Evolutionary conservation across 495 filamentous ascomycete species (phyloP).

Genomic region (Penicillium psychrofluorescens): DNA sequence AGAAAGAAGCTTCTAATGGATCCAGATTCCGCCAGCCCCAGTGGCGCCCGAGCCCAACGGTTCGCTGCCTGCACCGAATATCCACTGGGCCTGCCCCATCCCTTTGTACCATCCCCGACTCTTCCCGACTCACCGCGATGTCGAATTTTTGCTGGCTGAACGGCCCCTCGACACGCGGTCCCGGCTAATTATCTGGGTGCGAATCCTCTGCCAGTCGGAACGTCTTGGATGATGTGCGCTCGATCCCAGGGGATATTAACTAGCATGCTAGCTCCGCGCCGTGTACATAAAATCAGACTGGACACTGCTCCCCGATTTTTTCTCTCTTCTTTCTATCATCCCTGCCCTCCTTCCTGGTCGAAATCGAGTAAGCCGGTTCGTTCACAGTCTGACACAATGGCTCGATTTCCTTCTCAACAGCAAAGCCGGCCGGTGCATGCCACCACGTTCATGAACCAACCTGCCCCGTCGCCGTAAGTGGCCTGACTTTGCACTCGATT

Average conservation of each 20-base stretch:
- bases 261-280: slow-evolving; percentile 18
- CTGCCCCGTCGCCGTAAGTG: slow-evolving; percentile 28
- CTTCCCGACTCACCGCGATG: slow-evolving; percentile 30
- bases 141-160: slow-evolving; percentile 19
- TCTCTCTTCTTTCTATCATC: slow-evolving; percentile 13
- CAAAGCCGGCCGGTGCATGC: slow-evolving; percentile 36
- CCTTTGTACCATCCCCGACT: slow-evolving; percentile 28
- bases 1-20: slow-evolving; percentile 28
- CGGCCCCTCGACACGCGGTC: slow-evolving; percentile 17
- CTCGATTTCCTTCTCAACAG: slow-evolving; percentile 36
- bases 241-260: slow-evolving; percentile 25
- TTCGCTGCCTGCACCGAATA: slow-evolving; percentile 36
- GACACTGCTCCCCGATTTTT: slow-evolving; percentile 14
- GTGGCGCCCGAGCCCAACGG: slow-evolving; percentile 21
- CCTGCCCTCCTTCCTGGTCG: slow-evolving; percentile 6
- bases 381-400: slow-evolving; percentile 29
- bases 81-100: slow-evolving; percentile 25
- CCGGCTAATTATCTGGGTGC: slow-evolving; percentile 25
- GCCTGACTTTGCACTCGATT: background rate
- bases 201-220: slow-evolving; percentile 22
- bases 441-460: slow-evolving; percentile 31
- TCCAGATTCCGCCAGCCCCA: slow-evolving; percentile 13
- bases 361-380: slow-evolving; percentile 15
- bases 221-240: slow-evolving; percentile 28
- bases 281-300: slow-evolving; percentile 30